Evolutionary conservation across 345 rosid species (phyloP), one percentile per base, ranked within the genome.

Genomic region (Acer campestre): DNA sequence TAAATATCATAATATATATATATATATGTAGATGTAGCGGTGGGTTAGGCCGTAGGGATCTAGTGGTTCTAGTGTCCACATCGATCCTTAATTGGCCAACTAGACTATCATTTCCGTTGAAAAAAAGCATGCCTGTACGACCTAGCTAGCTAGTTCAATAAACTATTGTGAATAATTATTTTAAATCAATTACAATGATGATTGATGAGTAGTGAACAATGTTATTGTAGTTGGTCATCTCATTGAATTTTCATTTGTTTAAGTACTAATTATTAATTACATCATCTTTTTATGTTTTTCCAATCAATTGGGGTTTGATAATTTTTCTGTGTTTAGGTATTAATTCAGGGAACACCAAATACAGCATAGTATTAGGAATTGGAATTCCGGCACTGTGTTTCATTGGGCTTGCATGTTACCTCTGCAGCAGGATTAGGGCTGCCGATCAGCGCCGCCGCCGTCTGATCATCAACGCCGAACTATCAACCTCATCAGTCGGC

Each of bases 361-460:
- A 70, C 13, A 78, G 74, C 42, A 46, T 83, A 25, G 11, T 65
- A 35, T 31, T 80, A 5, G 83, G 80, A 2, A 67, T 25, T 25
- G 83, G 80, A 23, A 18, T 74, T 4, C 77, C 81, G 2, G 80
- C 70, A 38, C 25, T 80, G 7, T 17, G 80, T 14, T 35, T 77
- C 0, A 22, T 80, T 17, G 79, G 78, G 61, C 73, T 83, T 3
- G 63, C 53, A 6, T 83, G 76, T 38, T 69, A 46, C 64, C 16
- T 70, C 51, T 63, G 62, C 68, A 1, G 65, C 6, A 80, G 22
- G 25, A 31, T 58, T 10, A 71, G 17, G 44, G 35, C 31, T 17
- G 12, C 22, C 46, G 8, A 4, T 10, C 65, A 53, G 63, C 16
- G 55, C 12, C 65, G 13, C 58, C 58, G 20, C 22, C 61, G 6